Base-by-base conservation (phyloP, 192 early-diverging fungal genomes). In the Nowakowskiella sp. region DNA sequence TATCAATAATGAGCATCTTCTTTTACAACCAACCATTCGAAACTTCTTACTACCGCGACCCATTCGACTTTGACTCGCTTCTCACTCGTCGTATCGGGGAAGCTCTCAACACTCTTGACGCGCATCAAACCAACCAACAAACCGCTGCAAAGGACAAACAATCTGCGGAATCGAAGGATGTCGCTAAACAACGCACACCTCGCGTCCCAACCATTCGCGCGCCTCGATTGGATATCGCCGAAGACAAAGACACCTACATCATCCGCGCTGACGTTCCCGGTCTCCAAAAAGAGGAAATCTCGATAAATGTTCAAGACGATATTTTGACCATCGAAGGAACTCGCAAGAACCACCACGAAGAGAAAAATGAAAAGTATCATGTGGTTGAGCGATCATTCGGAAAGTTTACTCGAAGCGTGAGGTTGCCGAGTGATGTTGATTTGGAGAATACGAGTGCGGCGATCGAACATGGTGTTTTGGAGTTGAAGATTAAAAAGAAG, bases 221-320 rank as follows among this genome's bases (percentile, higher is more conserved):
- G 52, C 33, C 55, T 7, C 57, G 55, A 21, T 21, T 75, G 7
- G 78, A 81, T 46, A 45, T 81, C 25, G 65, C 60, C 39, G 75
- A 83, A 62, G 64, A 47, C 2, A 68, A 70, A 6, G 67, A 78
- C 10, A 63, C 58, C 5, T 76, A 58, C 49, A 30, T 52, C 8
- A 47, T 83, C 4, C 61, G 66, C 58, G 67, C 62, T 9, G 81
- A 83, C 32, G 44, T 83, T 23, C 80, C 81, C 25, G 81, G 81
- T 9, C 61, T 77, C 19, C 45, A 28, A 22, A 76, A 80, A 48
- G 76, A 81, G 21, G 64, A 83, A 16, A 55, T 83, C 44, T 63
- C 77, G 39, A 29, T 83, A 26, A 62, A 67, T 19, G 43, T 71
- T 27, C 65, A 58, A 25, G 78, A 74, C 31, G 55, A 80, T 24